phyloP scores from a whole-genome alignment of 148 eudicot species.

The Fagopyrum tataricum region DNA sequence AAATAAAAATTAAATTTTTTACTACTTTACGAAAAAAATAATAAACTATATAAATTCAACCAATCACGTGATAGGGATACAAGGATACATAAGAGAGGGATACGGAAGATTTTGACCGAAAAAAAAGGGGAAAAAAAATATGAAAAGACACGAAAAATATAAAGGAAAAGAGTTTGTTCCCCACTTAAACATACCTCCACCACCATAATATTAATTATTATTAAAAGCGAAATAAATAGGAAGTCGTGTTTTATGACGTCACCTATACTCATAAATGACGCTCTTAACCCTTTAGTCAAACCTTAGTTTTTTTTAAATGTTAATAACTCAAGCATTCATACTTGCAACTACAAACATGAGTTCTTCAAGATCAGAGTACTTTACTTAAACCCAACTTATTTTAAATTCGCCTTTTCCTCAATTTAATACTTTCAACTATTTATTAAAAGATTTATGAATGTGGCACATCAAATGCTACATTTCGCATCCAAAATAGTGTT shows the following conservation, averaged over 20 bases:
- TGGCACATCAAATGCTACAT: no score
- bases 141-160: background rate
- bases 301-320: no score
- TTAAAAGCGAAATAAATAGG: background rate
- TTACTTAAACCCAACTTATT: no score
- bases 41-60: no score
- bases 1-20: no score
- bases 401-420: background rate
- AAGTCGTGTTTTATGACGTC: background rate
- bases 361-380: no score
- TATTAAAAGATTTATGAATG: background rate
- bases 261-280: background rate
- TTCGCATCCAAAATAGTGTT: background rate
- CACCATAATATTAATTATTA: background rate
- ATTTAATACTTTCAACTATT: background rate
- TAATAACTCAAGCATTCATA: no score
- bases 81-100: no score
- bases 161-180: constrained; percentile 10
- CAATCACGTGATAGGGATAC: no score
- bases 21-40: no score
- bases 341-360: background rate
- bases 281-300: background rate
- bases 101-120: no score
- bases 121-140: background rate
- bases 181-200: constrained; percentile 2